Evolutionary conservation across 2,329 filamentous ascomycete species (phyloP).

Genomic region (Aspergillus sp.): DNA sequence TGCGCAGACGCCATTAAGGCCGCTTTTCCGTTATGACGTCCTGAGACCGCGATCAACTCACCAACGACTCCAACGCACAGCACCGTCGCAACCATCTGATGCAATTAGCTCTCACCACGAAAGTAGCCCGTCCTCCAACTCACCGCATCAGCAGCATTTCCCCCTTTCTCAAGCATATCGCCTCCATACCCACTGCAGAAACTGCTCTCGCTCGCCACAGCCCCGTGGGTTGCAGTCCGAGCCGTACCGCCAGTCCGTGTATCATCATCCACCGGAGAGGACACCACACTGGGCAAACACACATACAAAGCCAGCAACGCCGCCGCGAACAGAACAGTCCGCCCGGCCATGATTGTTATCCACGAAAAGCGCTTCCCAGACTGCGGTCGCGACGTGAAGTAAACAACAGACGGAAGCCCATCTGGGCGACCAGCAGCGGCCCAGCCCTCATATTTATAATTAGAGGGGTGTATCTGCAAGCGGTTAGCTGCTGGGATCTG

Average conservation of each 20-base stretch:
- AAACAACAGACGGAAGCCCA: too few relatives aligned
- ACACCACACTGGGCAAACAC: slow-evolving; percentile 13
- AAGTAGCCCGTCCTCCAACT: slow-evolving; percentile 20
- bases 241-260: background rate
- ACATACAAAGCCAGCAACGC: slow-evolving; percentile 11
- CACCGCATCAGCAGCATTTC: slow-evolving; percentile 66
- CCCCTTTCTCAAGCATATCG: slow-evolving; percentile 51
- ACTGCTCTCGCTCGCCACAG: slow-evolving; percentile 59
- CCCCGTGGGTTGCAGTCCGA: slow-evolving; percentile 40
- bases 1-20: slow-evolving; percentile 3
- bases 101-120: too few relatives aligned
- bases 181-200: slow-evolving; percentile 63
- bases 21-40: background rate
- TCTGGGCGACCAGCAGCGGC: too few relatives aligned
- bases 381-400: too few relatives aligned
- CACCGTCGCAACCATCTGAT: slow-evolving; percentile 57
- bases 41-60: slow-evolving; percentile 14
- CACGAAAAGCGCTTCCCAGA: too few relatives aligned
- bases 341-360: too few relatives aligned
- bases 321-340: slow-evolving; percentile 10
- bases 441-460: too few relatives aligned
- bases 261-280: slow-evolving; percentile 13
- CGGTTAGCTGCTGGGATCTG: too few relatives aligned
- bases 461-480: too few relatives aligned
- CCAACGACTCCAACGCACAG: slow-evolving; percentile 66